Conservation (phyloP, 495 filamentous ascomycete genomes). For the Cercophora newfieldiana region DNA sequence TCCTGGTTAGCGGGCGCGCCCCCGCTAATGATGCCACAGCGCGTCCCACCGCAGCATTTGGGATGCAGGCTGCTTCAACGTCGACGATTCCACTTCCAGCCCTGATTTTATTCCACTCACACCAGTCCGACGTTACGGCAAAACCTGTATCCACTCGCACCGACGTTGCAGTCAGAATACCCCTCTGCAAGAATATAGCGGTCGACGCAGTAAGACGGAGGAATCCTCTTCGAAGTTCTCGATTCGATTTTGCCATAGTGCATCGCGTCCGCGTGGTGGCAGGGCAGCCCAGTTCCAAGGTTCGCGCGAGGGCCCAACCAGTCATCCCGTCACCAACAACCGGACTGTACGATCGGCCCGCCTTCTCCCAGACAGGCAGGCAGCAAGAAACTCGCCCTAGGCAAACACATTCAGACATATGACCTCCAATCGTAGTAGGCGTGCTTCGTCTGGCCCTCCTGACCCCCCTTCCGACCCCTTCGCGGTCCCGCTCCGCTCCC, state of each 20-base stretch:
- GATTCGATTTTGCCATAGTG: not conserved
- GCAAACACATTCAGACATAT: slow-evolving; percentile 17
- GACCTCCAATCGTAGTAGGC: slow-evolving; percentile 15
- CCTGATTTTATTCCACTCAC: not conserved
- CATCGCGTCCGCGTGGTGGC: not conserved
- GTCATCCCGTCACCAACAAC: not conserved
- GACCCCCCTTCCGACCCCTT: slow-evolving; percentile 11
- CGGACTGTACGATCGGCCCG: not conserved
- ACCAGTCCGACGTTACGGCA: not conserved
- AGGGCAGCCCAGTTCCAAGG: no score
- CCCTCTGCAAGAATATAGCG: not conserved
- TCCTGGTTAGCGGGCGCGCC: not conserved
- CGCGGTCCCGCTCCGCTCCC: slow-evolving; percentile 23
- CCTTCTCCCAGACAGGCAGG: slow-evolving; percentile 18
- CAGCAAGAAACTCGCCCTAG: not conserved
- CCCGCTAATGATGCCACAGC: slow-evolving; percentile 7
- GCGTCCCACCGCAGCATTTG: not conserved
- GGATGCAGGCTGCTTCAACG: not conserved
- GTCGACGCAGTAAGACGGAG: not conserved
- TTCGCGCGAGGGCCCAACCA: not conserved
- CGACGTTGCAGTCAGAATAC: not conserved
- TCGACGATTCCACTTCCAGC: not conserved
- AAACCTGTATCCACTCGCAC: not conserved
- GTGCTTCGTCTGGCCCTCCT: slow-evolving; percentile 3
- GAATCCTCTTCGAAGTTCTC: not conserved